Evolutionary conservation across 331 rosid genomes (phyloP).

Genomic region (Acacia pycnantha): DNA sequence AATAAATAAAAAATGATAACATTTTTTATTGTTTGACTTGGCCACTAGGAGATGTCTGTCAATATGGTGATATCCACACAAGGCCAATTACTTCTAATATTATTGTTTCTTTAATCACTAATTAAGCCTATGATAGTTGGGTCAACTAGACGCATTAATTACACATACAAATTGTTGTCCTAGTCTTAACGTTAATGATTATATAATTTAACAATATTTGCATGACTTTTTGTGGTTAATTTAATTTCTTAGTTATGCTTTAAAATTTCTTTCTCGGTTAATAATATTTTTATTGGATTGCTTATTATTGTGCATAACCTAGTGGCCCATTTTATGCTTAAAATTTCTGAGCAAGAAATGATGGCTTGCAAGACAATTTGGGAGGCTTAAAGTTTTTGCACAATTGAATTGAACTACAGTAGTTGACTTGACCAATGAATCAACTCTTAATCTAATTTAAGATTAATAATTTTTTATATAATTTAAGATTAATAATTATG

Average conservation of each 20-base stretch:
- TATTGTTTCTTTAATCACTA: not conserved
- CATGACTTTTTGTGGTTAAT: not conserved
- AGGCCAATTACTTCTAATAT: conserved; percentile 15
- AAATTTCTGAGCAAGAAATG: conserved; percentile 18
- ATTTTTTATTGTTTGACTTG: conserved; percentile 18
- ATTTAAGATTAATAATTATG: not conserved
- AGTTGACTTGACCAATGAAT: not conserved
- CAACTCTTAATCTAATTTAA: not conserved
- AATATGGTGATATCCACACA: not conserved
- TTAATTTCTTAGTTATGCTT: not conserved
- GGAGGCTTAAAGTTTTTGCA: not conserved
- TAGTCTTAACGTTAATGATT: not conserved
- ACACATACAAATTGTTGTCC: not conserved
- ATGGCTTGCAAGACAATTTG: conserved; percentile 1
- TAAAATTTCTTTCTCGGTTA: not conserved
- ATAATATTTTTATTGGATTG: not conserved
- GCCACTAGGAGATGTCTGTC: conserved; percentile 14
- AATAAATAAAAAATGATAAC: not conserved
- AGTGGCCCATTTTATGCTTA: not conserved
- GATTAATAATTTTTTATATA: not conserved
- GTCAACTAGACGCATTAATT: not conserved
- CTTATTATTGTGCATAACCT: not conserved
- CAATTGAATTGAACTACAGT: not conserved
- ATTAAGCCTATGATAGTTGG: conserved; percentile 6
- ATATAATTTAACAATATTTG: not conserved